Evolutionary conservation across 129 eudicot species (phyloP), one percentile per base, ranked within the genome.

Genomic region (Arctium minus): DNA sequence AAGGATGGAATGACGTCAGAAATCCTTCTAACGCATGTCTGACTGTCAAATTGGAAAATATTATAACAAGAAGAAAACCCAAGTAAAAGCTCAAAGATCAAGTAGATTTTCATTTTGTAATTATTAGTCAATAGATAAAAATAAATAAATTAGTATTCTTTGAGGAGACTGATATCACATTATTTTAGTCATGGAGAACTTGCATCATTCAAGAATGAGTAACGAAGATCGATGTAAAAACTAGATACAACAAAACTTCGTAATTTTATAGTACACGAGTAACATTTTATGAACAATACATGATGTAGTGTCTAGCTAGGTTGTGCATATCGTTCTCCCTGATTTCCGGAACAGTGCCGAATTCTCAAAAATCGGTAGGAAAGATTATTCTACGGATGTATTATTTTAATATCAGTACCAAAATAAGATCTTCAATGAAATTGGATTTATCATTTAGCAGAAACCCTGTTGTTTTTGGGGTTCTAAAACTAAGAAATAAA

Each of bases 311-410:
- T 84, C 84, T 84, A 79, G 75, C 87, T 84, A 79, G 75, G 29
- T 32, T 29, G 79, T 84, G 84, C 84, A 79, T 84, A 84, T 84
- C 77, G 67, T n/a, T 84, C 80, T 84, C 87, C 80, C 83, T 79
- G 80, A 79, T 79, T 79, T 79, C 76, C 60, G 44, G 80, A 84
- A 84, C 80, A 84, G 76, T 73, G 84, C 56, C 75, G 48, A 73
- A 79, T 84, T 79, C 79, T 60, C 83, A 84, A 62, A 72, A 83
- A 79, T 79, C 70, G 71, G 72, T 38, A 74, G 36, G 44, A 46
- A 73, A 32, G 65, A 79, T 79, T 73, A 79, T 84, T 84, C 42
- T 73, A 48, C 53, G 64, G 22, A 17, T 62, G 75, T 8, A 72
- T 50, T 22, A 32, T 42, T 78, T 6, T 77, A 77, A 53, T 30